Evolutionary conservation across 1,284 basidiomycete species (phyloP).

Genomic region (Malassezia japonica): DNA sequence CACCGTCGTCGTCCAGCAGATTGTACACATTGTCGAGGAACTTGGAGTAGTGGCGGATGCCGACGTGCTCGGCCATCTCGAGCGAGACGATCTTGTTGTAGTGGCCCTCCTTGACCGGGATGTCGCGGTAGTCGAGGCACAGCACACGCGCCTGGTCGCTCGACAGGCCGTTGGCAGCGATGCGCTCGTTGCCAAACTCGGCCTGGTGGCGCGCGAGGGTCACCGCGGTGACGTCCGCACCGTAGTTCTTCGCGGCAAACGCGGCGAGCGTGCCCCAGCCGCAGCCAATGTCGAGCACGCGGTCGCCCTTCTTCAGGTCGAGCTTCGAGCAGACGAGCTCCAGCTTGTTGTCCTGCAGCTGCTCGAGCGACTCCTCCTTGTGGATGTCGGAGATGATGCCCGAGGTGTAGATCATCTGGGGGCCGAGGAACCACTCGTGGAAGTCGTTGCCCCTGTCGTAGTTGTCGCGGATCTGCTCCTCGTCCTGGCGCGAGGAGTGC

Average conservation of each 20-base stretch:
- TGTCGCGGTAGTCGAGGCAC: slow-evolving; percentile 89
- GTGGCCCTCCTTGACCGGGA: slow-evolving; percentile 65
- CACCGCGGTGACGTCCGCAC: slow-evolving; percentile 85
- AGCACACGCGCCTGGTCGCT: slow-evolving; percentile 75
- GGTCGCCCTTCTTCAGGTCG: slow-evolving; percentile 69
- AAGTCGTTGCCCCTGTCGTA: slow-evolving; percentile 67
- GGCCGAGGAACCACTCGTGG: slow-evolving; percentile 73
- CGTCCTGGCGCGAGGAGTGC: slow-evolving; percentile 81
- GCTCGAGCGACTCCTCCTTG: slow-evolving; percentile 74
- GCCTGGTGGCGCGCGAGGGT: slow-evolving; percentile 86
- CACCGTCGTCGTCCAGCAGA: slow-evolving; percentile 84
- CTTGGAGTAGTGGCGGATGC: slow-evolving; percentile 77
- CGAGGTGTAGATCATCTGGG: slow-evolving; percentile 94
- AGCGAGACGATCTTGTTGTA: slow-evolving; percentile 92
- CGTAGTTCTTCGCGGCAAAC: slow-evolving; percentile 94
- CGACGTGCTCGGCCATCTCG: slow-evolving; percentile 94
- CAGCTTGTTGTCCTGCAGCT: slow-evolving; percentile 97
- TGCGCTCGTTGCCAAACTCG: slow-evolving; percentile 79
- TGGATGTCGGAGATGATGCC: slow-evolving; percentile 72
- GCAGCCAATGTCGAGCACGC: slow-evolving; percentile 85
- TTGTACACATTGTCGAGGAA: slow-evolving; percentile 89
- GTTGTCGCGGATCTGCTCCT: slow-evolving; percentile 89
- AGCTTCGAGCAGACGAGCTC: slow-evolving; percentile 90
- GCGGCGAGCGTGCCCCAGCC: slow-evolving; percentile 95
- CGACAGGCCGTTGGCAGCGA: slow-evolving; percentile 66